Conservation (phyloP, 2,329 filamentous ascomycete genomes). For the Colletotrichum liriopes region DNA sequence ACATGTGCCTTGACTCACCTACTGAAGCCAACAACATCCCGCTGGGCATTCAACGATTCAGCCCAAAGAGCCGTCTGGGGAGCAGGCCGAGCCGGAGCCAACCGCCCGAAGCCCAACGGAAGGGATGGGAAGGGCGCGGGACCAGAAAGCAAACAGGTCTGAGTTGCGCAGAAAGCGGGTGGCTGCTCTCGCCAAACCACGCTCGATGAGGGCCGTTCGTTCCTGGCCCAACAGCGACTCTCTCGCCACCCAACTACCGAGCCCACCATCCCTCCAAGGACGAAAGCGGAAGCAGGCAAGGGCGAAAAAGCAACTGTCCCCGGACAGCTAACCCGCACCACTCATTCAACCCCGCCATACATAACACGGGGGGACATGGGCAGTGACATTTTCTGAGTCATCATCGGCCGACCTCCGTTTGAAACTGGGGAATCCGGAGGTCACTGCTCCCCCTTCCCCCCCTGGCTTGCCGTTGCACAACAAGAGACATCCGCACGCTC, state of each 20-base stretch:
- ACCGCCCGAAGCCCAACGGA: neutral
- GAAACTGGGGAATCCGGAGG: conserved; percentile 23
- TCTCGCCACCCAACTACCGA: conserved; percentile 41
- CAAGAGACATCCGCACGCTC: conserved; percentile 21
- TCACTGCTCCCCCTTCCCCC: conserved; percentile 1
- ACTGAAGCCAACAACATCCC: conserved; percentile 19
- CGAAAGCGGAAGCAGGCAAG: conserved; percentile 3
- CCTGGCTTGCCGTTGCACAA: neutral
- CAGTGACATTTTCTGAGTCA: conserved; percentile 24
- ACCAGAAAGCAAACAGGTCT: conserved; percentile 4
- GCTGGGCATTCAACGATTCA: conserved; percentile 33
- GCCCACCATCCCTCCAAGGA: conserved; percentile 20
- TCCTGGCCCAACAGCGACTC: conserved; percentile 35
- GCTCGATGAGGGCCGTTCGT: conserved; percentile 15
- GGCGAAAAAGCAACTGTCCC: conserved; percentile 11
- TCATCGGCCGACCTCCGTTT: conserved; percentile 3
- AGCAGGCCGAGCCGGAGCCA: neutral
- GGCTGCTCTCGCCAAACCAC: neutral
- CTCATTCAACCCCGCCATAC: conserved; percentile 10
- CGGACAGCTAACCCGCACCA: conserved; percentile 26
- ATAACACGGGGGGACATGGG: conserved; percentile 31
- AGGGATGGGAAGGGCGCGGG: conserved; percentile 12
- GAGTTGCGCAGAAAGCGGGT: neutral
- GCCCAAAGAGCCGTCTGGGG: conserved; percentile 10
- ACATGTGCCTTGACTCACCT: conserved; percentile 39